Conservation (phyloP, 805 yeast genomes). For the Starmerella riodocensis region DNA sequence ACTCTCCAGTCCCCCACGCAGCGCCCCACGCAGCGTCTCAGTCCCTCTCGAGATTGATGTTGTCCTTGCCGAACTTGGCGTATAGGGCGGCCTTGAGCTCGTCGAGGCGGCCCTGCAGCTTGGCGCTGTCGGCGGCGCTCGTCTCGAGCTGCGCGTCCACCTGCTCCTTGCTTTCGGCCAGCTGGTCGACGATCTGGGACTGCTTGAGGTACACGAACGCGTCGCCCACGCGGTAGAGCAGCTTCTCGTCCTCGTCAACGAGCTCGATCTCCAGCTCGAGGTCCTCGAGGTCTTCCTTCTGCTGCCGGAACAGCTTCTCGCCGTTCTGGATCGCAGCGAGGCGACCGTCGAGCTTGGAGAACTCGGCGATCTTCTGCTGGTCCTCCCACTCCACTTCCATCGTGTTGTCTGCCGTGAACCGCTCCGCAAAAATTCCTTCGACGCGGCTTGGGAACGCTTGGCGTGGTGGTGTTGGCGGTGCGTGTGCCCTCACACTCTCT, state of each 20-base stretch:
- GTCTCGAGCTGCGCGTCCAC: constrained; percentile 39
- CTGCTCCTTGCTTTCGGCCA: constrained; percentile 48
- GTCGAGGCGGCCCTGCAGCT: constrained; percentile 41
- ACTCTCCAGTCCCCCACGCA: background rate
- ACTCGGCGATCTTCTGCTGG: constrained; percentile 78
- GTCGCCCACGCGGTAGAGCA: constrained; percentile 65
- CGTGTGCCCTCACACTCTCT: too few species aligned
- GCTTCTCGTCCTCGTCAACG: constrained; percentile 43
- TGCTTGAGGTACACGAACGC: constrained; percentile 58
- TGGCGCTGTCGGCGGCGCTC: constrained; percentile 37
- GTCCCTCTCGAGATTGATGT: constrained; percentile 63
- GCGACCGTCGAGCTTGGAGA: constrained; percentile 66
- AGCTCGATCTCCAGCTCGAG: constrained; percentile 74
- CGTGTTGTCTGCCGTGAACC: background rate
- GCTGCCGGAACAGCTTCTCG: constrained; percentile 41
- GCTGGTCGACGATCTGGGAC: constrained; percentile 47
- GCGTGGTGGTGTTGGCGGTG: too few species aligned
- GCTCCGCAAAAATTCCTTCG: background rate
- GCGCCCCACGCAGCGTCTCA: background rate
- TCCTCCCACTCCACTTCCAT: constrained; percentile 65
- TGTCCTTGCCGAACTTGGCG: constrained; percentile 72
- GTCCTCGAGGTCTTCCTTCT: constrained; percentile 81
- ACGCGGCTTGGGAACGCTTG: too few species aligned
- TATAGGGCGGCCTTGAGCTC: constrained; percentile 62
- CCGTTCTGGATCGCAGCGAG: constrained; percentile 45